These are phyloP conservation scores for Sicyos edulis DNA, from an alignment of 306 rosid species.

Conservation along the genomic window DNA sequence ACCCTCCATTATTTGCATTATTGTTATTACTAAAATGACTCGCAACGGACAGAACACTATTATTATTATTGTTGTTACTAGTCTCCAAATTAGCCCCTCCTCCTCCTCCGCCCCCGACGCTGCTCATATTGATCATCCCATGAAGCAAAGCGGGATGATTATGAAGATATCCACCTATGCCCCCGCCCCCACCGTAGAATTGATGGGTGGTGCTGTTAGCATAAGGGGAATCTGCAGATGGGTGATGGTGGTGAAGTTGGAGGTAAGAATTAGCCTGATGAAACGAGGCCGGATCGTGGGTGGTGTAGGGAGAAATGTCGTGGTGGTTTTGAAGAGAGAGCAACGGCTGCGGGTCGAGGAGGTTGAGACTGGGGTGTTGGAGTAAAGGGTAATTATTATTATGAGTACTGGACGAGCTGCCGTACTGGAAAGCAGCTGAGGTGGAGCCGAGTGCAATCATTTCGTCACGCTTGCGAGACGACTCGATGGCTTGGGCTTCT, in stretches of 20 bases:
- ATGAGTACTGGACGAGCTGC: conserved; percentile 10
- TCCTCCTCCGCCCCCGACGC: background rate
- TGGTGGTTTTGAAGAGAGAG: conserved; percentile 73
- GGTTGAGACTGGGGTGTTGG: conserved; percentile 31
- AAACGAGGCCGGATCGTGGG: conserved; percentile 38
- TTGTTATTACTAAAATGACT: background rate
- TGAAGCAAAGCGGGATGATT: conserved; percentile 74
- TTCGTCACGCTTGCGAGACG: conserved; percentile 73
- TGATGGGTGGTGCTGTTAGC: conserved; percentile 20
- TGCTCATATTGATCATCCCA: conserved; percentile 60
- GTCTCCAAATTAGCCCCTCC: background rate
- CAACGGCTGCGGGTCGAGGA: conserved; percentile 39
- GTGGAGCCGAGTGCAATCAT: conserved; percentile 56
- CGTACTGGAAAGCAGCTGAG: conserved; percentile 40
- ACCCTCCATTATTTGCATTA: conserved; percentile 29
- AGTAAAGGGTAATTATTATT: conserved; percentile 30
- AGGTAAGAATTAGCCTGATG: conserved; percentile 61
- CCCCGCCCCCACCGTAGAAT: conserved; percentile 35
- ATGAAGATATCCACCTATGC: conserved; percentile 29
- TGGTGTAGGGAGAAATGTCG: conserved; percentile 34
- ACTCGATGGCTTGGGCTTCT: conserved; percentile 89
- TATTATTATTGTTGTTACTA: conserved; percentile 21
- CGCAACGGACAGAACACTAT: background rate
- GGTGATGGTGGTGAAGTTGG: conserved; percentile 70
- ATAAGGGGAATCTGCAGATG: conserved; percentile 16